Evolutionary conservation across 345 rosid species (phyloP).

Genomic region (Eucalyptus leucophloia): DNA sequence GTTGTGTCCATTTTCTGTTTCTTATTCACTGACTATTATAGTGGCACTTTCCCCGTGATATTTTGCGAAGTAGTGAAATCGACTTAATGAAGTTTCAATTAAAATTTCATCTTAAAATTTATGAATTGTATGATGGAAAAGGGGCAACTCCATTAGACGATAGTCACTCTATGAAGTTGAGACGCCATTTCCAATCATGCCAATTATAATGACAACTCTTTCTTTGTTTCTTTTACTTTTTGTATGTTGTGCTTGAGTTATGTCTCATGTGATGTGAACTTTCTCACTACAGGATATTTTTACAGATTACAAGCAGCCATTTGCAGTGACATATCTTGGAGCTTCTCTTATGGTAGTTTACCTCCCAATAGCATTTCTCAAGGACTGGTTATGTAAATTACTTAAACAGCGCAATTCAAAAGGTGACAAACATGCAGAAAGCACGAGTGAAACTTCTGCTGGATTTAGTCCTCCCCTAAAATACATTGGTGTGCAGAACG

Average conservation of each 20-base stretch:
- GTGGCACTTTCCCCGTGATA: neutral
- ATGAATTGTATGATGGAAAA: neutral
- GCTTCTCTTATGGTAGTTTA: constrained; percentile 96
- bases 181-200: neutral
- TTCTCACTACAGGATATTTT: constrained; percentile 65
- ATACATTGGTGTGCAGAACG: constrained; percentile 17
- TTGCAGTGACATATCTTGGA: constrained; percentile 98
- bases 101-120: neutral
- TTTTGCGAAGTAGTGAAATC: neutral
- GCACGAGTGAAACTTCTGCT: constrained; percentile 27
- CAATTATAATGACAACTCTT: neutral
- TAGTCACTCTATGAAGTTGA: neutral
- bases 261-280: neutral
- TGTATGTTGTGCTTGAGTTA: neutral
- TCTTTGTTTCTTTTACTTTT: neutral
- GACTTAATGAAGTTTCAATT: neutral
- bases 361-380: constrained; percentile 86
- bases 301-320: constrained; percentile 85
- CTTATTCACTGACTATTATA: neutral
- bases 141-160: neutral
- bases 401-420: constrained; percentile 35
- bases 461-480: constrained; percentile 46
- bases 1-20: neutral
- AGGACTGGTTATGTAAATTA: constrained; percentile 67
- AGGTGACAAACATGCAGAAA: constrained; percentile 29